Base-by-base conservation (phyloP, 257 asterid genomes). In the Primulina huaijiensis region DNA sequence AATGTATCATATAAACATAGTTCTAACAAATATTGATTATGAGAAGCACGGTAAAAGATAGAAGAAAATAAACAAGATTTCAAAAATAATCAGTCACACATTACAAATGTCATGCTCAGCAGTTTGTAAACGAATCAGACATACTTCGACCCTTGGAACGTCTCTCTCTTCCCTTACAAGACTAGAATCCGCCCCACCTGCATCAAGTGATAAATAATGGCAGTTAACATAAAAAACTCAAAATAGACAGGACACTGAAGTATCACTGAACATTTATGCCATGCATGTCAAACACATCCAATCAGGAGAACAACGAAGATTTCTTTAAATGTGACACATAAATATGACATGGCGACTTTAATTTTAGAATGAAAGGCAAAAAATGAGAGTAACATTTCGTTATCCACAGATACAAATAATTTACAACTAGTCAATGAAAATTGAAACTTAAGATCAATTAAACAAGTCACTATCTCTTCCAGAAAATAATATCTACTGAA, bases 71-170 rank as follows among this genome's bases (percentile, higher is more conserved):
- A 76, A 72, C 57, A 63, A 52, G 16, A 52, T 60, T 35, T 12
- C 3, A 46, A 16, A 31, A 67, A 30, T 56, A 27, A 59, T 61
- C 20, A 53, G 40, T 52, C 29, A 59, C 76, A 69, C n/a, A 29
- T 69, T 58, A n/a, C n/a, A 59, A 67, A 72, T 67, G 64, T 64
- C 75, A 62, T 68, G 67, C 69, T 74, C 78, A 77, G 67, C 77
- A 70, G 55, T 76, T 43, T 46, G 58, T 65, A 53, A 72, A 71
- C 74, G 63, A 79, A 55, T 65, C 66, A 79, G 62, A 73, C 84
- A 69, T 79, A 79, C 83, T 79, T 75, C 83, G 69, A 67, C 68
- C 70, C 73, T 68, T 33, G 74, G 70, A 69, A 64, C 64, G 71
- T 72, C 76, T 72, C 64, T 68, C 64, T 75, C 78, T 64, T 75